Conservation (phyloP, 169 alveolate species). For the Plasmodium knowlesi region DNA sequence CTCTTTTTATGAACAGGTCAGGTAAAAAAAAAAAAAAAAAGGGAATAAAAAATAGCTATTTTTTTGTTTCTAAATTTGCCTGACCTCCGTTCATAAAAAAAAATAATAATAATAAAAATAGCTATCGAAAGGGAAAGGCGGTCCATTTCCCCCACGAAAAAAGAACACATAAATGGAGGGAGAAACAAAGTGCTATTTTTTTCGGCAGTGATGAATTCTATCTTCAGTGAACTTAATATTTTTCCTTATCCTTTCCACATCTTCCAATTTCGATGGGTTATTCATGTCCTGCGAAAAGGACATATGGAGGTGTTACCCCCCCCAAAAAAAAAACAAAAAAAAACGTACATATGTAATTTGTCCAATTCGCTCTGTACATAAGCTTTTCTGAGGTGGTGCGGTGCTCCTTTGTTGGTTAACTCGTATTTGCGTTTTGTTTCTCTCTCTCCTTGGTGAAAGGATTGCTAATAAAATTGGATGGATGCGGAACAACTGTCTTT, state of each 20-base stretch:
- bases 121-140: background rate
- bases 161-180: constrained; percentile 5
- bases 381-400: background rate
- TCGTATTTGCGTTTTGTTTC: background rate
- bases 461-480: background rate
- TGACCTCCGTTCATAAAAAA: background rate
- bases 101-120: constrained; percentile 4
- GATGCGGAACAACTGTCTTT: background rate
- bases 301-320: background rate
- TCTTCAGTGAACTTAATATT: constrained; percentile 23
- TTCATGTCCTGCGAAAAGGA: constrained; percentile 3
- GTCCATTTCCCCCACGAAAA: background rate
- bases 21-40: constrained; percentile 1
- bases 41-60: constrained; percentile 13
- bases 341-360: background rate
- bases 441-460: background rate
- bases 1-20: constrained; percentile 25
- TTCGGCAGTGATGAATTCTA: constrained; percentile 21
- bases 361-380: background rate
- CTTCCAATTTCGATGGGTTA: background rate
- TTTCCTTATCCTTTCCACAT: constrained; percentile 4
- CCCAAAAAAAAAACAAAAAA: background rate
- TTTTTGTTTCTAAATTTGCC: background rate
- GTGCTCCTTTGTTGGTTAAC: background rate
- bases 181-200: background rate